Evolutionary conservation across 1,284 basidiomycete genomes (phyloP), one percentile per base, ranked within the genome.

Genomic region (Nidula niveotomentosa): DNA sequence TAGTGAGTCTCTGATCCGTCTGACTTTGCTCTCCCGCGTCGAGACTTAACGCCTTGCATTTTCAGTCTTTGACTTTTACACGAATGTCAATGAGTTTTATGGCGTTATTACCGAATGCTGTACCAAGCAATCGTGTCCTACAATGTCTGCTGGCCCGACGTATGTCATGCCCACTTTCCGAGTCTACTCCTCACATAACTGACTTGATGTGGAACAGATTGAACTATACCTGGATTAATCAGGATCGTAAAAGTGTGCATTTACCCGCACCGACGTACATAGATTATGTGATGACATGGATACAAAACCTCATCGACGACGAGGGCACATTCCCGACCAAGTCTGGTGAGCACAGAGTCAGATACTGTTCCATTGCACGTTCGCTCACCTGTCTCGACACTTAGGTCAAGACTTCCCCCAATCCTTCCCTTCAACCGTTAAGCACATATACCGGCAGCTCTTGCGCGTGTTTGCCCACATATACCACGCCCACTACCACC

Each of bases 261-360:
- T 80, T 99, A 0, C 90, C 96, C 12, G 96, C 96, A 3, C 93
- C 96, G 6, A 96, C 94, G 30, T 98, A 99, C 74, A 96, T 98
- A 60, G 96, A 99, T 77, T 99, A 96, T 70, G 96, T 98, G 60
- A 96, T 98, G 92, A 96, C 94, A 9, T 98, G 96, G 96, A 85
- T 97, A 5, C 94, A 98, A 67, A 96, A 96, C 65, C 78, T 97
- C 33, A 80, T 98, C 37, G 90, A 95, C 63, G 96, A 98, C 72
- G 95, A 98, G 65, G 84, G 77, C 57, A 88, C 91, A 33, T 99
- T 99, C 76, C 96, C 96, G 1, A 98, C 96, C 7, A 98, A 97
- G 76, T 91, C 93, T 46, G 91, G 94, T 91, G 81, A 70, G 48
- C 41, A 2, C 5, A 30, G 30, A 30, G 6, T 6, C 5, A 30